phyloP scores from a whole-genome alignment of 371 early-diverging fungal genomes.

The Mortierella sp. region DNA sequence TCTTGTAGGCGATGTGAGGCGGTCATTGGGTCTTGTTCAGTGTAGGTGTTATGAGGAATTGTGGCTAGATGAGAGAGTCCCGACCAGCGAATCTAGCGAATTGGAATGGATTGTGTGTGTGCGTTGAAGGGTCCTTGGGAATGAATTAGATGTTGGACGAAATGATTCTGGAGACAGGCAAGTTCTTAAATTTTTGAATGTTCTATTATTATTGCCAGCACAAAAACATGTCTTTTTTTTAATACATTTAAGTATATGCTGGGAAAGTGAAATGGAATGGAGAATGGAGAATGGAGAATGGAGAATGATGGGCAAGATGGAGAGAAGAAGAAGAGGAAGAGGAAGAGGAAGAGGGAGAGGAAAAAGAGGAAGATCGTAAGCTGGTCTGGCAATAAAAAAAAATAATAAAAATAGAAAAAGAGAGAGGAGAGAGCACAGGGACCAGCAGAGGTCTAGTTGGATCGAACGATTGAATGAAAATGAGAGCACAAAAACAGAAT shows the following conservation, averaged over 20 bases:
- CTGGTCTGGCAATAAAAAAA: not conserved
- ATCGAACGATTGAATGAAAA: too few species aligned
- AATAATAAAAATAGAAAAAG: too few species aligned
- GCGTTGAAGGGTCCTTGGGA: not conserved
- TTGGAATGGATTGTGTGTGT: not conserved
- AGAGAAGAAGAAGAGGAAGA: not conserved
- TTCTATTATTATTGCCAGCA: not conserved
- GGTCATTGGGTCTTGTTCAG: constrained; percentile 15
- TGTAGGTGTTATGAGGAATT: constrained; percentile 9
- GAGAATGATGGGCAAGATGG: too few species aligned
- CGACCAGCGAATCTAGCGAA: constrained; percentile 19
- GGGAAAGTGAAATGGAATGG: too few species aligned
- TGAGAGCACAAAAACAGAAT: not conserved
- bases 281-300: too few species aligned
- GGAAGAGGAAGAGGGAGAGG: not conserved
- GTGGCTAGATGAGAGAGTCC: constrained; percentile 4
- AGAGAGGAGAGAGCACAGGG: too few species aligned
- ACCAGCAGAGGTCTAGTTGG: not conserved
- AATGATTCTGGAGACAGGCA: not conserved
- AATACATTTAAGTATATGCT: not conserved
- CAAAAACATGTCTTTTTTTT: too few species aligned
- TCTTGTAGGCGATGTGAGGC: constrained; percentile 11
- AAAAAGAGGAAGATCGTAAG: not conserved
- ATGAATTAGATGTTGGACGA: constrained; percentile 1
- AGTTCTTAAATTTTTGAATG: not conserved